phyloP scores from a whole-genome alignment of 768 basidiomycete species.

The Dendrothele bispora region DNA sequence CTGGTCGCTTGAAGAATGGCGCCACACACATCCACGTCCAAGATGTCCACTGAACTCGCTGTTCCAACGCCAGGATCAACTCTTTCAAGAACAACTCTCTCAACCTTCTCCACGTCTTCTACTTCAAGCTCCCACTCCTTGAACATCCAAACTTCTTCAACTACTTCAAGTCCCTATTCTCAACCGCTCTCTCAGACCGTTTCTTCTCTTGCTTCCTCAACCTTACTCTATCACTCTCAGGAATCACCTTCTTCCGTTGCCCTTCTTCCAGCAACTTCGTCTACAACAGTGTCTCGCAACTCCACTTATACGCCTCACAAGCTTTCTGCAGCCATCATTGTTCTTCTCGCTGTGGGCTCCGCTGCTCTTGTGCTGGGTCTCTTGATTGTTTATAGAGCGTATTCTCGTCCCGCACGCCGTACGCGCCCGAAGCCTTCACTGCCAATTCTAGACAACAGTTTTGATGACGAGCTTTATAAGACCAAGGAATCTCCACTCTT shows the following conservation, averaged over 20 bases:
- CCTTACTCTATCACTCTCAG: too few species aligned
- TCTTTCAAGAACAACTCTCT: not conserved
- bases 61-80: constrained; percentile 4
- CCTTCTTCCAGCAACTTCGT: too few species aligned
- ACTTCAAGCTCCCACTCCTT: not conserved
- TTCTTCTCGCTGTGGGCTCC: constrained; percentile 53
- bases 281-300: not conserved
- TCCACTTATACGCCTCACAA: constrained; percentile 25
- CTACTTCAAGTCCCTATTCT: not conserved
- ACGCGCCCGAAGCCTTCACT: constrained; percentile 69
- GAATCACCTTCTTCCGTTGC: too few species aligned
- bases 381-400: constrained; percentile 47
- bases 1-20: not conserved
- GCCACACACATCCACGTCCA: not conserved
- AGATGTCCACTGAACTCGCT: not conserved
- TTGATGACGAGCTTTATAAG: constrained; percentile 44
- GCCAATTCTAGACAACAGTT: constrained; percentile 65
- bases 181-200: not conserved
- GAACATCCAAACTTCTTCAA: too few species aligned
- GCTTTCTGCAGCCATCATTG: constrained; percentile 48
- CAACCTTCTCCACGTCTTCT: not conserved
- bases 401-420: constrained; percentile 48
- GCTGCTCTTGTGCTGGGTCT: constrained; percentile 48
- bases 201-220: not conserved
- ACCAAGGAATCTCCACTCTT: constrained; percentile 70